Base-by-base conservation (phyloP, 345 rosid genomes). In the Salix purpurea region DNA sequence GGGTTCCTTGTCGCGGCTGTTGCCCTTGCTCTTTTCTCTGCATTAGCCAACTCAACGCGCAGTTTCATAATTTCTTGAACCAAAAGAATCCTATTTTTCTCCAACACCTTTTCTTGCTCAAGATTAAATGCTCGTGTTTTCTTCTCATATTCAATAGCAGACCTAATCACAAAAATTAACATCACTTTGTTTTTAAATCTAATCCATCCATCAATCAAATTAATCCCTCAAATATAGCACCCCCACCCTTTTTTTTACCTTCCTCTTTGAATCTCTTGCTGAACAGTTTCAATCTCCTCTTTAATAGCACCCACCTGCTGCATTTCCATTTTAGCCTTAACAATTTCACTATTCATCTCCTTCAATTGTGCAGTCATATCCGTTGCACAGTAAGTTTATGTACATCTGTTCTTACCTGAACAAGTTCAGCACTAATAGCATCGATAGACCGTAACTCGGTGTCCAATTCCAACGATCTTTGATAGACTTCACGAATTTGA, bases 81-180 rank as follows among this genome's bases (percentile, higher is more conserved):
- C 69, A 95, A 30, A 3, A 82, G 73, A 12, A 77, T 58, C 70
- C 83, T 81, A 50, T 90, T 89, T 75, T 88, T 90, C 81, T 89
- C 90, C 97, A 93, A 86, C 42, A 82, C 81, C 26, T 83, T 83
- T 37, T 83, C 80, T 36, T 91, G 93, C 84, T 88, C 92, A 66
- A 87, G 87, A 65, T 95, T 91, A 73, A 88, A 87, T 6, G 85
- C 89, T 28, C 72, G 78, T 4, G 90, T 88, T 90, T 86, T 90
- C 89, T 90, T 91, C 93, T 93, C 98, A 62, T 15, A 61, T 78
- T 90, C 94, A 79, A 93, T 77, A 58, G 96, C 97, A 76, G 89
- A 84, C 79, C 97, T 95, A 80, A 36, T 70, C 42, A 73, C 75
- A 81, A 18, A 62, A 65, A 21, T 14, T 62, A n/a, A 4, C 65